Conservation (phyloP, 1,284 basidiomycete genomes). For the Rugosomyces carneus region DNA sequence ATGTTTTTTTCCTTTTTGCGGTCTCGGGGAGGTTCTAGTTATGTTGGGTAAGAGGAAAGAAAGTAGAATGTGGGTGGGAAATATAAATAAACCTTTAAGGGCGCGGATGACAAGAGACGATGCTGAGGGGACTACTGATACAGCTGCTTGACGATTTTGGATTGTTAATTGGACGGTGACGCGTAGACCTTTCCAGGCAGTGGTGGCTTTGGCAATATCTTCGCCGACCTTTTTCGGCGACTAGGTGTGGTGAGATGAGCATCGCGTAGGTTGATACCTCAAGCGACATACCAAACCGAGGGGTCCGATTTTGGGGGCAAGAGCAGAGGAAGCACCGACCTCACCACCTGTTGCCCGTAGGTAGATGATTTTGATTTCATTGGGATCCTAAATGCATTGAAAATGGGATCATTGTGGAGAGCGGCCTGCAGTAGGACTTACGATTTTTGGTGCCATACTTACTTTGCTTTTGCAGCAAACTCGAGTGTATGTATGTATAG, state of each 20-base stretch:
- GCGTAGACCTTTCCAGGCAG: constrained; percentile 98
- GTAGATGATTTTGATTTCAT: constrained; percentile 98
- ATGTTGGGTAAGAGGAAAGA: constrained; percentile 2
- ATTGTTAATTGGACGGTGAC: constrained; percentile 99
- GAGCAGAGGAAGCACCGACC: constrained; percentile 97
- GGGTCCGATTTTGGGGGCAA: constrained; percentile 99
- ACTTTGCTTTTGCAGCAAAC: constrained; percentile 17
- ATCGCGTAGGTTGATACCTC: constrained; percentile 5
- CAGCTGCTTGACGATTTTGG: constrained; percentile 98
- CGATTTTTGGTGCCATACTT: constrained; percentile 75
- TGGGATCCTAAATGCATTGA: constrained; percentile 92
- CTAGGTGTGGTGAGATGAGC: constrained; percentile 35
- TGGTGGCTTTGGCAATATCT: constrained; percentile 99
- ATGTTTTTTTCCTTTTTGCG: constrained; percentile 99
- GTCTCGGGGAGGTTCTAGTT: constrained; percentile 94
- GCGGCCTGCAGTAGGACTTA: no score
- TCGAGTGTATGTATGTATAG: constrained; percentile 13
- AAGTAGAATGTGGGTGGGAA: background rate
- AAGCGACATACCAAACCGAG: constrained; percentile 85
- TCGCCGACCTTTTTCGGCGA: constrained; percentile 99
- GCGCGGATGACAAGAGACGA: constrained; percentile 98
- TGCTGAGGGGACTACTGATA: constrained; percentile 96
- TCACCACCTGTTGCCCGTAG: constrained; percentile 99
- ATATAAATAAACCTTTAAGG: constrained; percentile 75
- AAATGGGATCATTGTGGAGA: no score